Evolutionary conservation across 2,329 filamentous ascomycete genomes (phyloP).

Genomic region (Diaporthe velutina): DNA sequence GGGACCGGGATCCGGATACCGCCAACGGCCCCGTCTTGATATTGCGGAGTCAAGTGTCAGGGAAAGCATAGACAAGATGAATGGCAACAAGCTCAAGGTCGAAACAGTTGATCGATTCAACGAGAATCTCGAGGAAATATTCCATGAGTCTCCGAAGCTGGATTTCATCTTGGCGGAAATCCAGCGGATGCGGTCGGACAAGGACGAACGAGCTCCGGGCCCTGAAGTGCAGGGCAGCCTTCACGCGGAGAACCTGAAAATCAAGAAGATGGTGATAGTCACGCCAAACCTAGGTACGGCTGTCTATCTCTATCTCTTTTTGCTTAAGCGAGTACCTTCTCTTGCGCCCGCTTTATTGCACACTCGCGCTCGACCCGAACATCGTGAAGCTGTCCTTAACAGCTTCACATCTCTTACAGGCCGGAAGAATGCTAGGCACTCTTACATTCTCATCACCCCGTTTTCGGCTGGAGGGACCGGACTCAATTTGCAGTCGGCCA

Average conservation of each 20-base stretch:
- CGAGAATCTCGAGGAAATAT: background rate
- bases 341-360: background rate
- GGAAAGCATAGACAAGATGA: background rate
- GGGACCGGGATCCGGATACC: no score
- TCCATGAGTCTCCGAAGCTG: background rate
- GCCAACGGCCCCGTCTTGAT: no score
- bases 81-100: background rate
- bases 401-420: background rate
- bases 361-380: background rate
- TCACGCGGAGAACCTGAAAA: background rate
- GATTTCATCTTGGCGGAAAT: background rate
- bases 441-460: background rate
- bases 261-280: slow-evolving; percentile 18
- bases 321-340: rapidly evolving
- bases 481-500: background rate
- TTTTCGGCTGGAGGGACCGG: background rate
- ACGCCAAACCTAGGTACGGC: background rate
- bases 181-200: background rate
- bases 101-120: background rate
- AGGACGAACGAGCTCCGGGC: background rate
- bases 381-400: background rate
- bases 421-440: background rate
- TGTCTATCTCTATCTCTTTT: background rate
- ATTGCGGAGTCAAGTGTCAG: background rate
- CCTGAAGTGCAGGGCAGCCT: background rate